A percentile compares a stretch with the other conserved stretches of the same genome.
These are phyloP conservation scores for Chrysoporthe cubensis DNA, from an alignment of 2,329 filamentous ascomycete genomes.

Conservation along the genomic window DNA sequence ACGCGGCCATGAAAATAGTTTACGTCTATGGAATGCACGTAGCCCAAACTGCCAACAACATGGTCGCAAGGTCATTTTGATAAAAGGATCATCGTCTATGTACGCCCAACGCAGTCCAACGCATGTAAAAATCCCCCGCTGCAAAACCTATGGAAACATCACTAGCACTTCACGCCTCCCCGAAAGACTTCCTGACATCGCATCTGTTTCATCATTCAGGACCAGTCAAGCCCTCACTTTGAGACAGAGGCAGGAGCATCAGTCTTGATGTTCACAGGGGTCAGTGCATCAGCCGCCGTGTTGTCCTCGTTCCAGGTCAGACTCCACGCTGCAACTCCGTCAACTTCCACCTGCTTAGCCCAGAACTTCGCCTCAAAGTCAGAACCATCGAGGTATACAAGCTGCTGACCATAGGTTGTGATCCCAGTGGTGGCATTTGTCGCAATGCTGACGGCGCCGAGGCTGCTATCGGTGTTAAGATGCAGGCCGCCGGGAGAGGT, in stretches of 20 bases:
- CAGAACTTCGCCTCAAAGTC: constrained; percentile 20
- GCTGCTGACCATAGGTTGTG: constrained; percentile 15
- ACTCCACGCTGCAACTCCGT: background rate
- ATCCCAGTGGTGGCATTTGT: constrained; percentile 12
- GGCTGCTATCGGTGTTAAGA: background rate
- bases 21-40: background rate
- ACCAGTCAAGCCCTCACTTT: background rate
- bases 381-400: constrained; percentile 13
- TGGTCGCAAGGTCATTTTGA: background rate
- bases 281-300: background rate
- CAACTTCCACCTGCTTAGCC: constrained; percentile 5
- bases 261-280: constrained; percentile 17
- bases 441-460: background rate
- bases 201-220: background rate
- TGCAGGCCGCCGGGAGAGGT: constrained; percentile 9
- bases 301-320: constrained; percentile 21
- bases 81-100: background rate
- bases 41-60: background rate
- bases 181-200: background rate
- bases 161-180: background rate
- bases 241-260: constrained; percentile 1
- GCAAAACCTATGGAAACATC: background rate
- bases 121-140: background rate
- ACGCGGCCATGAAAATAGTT: background rate
- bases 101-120: background rate